Evolutionary conservation across 2,329 filamentous ascomycete species (phyloP).

Genomic region (Penicillium sp.): DNA sequence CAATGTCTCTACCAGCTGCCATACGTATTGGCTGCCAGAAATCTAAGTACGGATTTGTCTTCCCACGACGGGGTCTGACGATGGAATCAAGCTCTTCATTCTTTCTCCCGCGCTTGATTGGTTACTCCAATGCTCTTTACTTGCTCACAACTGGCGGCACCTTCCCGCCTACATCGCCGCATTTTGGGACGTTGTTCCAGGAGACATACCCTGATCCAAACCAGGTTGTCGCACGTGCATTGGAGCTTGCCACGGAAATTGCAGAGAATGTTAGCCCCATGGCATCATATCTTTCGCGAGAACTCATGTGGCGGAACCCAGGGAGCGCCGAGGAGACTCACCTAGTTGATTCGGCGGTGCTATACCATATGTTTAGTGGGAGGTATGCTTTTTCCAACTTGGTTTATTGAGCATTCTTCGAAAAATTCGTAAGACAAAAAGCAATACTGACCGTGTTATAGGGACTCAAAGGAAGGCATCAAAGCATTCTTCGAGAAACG

Average conservation of each 20-base stretch:
- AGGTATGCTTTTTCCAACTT: background rate
- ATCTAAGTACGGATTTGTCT: conserved; percentile 9
- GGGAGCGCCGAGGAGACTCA: conserved; percentile 9
- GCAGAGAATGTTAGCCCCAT: conserved; percentile 6
- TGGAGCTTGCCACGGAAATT: conserved; percentile 7
- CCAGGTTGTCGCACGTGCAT: conserved; percentile 1
- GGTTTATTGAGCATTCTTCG: background rate
- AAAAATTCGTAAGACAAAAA: too few relatives aligned
- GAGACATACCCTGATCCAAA: conserved; percentile 4
- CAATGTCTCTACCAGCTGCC: background rate
- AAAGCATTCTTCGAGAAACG: conserved; percentile 8
- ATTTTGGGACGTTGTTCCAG: conserved; percentile 4
- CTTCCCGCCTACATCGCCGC: background rate
- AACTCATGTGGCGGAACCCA: conserved; percentile 12
- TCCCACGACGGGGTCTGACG: conserved; percentile 7
- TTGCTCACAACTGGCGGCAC: conserved; percentile 3
- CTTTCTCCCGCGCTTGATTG: conserved; percentile 10
- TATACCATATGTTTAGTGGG: conserved; percentile 11
- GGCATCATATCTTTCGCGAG: conserved; percentile 4
- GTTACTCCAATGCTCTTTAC: conserved; percentile 8
- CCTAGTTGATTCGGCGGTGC: conserved; percentile 1
- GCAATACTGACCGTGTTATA: background rate
- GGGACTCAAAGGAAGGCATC: conserved; percentile 6
- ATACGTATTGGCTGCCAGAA: conserved; percentile 5
- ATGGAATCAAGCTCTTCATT: conserved; percentile 11